Evolutionary conservation across 1,284 basidiomycete genomes (phyloP), one percentile per base, ranked within the genome.

Genomic region (Dichomitus squalens): DNA sequence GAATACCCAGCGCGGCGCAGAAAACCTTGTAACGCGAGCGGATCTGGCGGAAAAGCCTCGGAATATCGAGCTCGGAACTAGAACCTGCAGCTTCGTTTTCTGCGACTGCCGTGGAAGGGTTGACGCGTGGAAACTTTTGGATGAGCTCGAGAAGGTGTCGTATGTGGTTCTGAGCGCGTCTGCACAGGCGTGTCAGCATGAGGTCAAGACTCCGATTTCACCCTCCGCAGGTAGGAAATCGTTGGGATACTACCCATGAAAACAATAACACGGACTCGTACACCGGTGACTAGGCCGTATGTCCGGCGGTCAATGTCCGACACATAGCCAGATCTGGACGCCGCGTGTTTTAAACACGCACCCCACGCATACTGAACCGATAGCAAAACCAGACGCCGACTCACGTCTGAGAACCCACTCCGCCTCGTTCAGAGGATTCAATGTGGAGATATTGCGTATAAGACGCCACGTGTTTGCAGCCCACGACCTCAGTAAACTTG

Each of bases 1-100:
- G 78, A 7, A 93, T 80, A 34, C 92, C 91, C n/a, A 98, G 77
- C 0, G 85, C 84, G 0, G 94, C 86, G 67, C 95, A 98, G 20
- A 95, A 83, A 0, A 88, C 82, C 66, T 90, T 90, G 75, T 98
- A 97, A 64, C 92, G 83, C 3, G 95, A 93, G 31, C 94, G 85
- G 60, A 97, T 96, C 63, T 91, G 87, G 39, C 87, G 85, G 58
- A 96, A 84, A 23, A 95, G 83, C 53, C 84, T 84, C 9, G 85
- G 75, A 46, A 94, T 83, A 69, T 95, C 92, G 27, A 93, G 64
- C 41, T 90, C 86, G 0, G 76, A 65, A 36, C 73, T 73, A 18
- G 68, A 44, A 21, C 36, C 23, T 11, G 35, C 4, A 35, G 14
- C 20, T 23, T 29, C 55, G 50, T 12, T 2, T 36, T 51, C 39